These are phyloP conservation scores for Microdochium paspali DNA, from an alignment of 2,329 filamentous ascomycete species.

Conservation along the genomic window DNA sequence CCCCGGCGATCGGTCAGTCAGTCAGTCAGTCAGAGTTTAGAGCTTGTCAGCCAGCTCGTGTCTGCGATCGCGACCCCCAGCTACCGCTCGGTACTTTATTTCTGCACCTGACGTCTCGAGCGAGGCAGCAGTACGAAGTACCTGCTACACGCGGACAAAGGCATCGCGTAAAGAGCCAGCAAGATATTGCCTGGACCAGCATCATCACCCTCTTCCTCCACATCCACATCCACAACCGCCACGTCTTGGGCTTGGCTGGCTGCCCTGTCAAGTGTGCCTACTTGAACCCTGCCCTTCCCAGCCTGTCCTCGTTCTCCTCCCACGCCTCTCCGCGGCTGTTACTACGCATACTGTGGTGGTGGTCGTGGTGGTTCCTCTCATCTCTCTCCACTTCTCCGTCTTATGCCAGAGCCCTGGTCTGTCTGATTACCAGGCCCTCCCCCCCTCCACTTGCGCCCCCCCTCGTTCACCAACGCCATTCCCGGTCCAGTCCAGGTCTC, in stretches of 20 bases:
- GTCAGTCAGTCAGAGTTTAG: too few species aligned
- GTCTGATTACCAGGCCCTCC: slow-evolving; percentile 2
- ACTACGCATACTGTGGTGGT: slow-evolving; percentile 1
- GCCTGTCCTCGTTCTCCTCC: background rate
- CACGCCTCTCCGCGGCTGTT: background rate
- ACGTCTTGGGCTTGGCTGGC: background rate
- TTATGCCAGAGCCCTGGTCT: slow-evolving; percentile 1
- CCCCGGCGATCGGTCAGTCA: too few species aligned
- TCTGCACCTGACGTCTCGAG: too few species aligned
- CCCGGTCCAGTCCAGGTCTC: slow-evolving; percentile 7
- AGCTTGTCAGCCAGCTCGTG: too few species aligned
- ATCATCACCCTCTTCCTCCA: background rate
- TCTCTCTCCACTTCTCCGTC: background rate
- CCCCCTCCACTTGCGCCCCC: slow-evolving; percentile 8
- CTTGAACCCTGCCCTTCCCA: background rate
- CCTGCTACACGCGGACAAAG: too few species aligned
- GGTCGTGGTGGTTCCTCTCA: background rate
- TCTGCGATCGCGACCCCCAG: too few species aligned
- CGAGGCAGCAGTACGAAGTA: too few species aligned
- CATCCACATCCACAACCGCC: background rate
- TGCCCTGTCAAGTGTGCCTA: background rate
- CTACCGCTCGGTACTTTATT: too few species aligned
- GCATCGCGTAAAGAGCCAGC: too few species aligned
- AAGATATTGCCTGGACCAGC: too few species aligned
- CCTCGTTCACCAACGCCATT: background rate